Evolutionary conservation across 2,329 filamentous ascomycete genomes (phyloP), one percentile per base, ranked within the genome.

Genomic region (Monilinia aucupariae): DNA sequence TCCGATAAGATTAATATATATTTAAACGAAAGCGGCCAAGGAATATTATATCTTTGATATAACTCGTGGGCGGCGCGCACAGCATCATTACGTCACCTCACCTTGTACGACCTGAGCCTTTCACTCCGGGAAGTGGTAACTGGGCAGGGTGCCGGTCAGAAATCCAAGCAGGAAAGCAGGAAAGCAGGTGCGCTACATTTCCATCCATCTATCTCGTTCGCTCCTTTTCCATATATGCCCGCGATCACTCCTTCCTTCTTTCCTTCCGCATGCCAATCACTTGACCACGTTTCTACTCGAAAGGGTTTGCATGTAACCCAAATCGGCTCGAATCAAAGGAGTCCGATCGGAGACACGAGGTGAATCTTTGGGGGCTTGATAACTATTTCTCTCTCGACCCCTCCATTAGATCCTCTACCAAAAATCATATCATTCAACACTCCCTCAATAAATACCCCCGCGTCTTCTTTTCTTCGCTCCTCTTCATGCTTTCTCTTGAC

Each of bases 51-150:
- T n/a, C 53, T 43, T 17, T 2, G 10, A 15, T 25, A 17, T 56
- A 22, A 56, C 25, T 56, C 54, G 41, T 22, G 20, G 7, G 32
- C 2, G 8, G 2, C 41, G 39, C n/a, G 15, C 17, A 20, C n/a
- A 56, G 20, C 30, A 45, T 32, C 12, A 56, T 56, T 56, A 56
- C 54, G 54, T 56, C 54, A 56, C 27, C n/a, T n/a, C n/a, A 32
- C 47, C 32, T 47, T 22, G n/a, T 56, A 47, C 41, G 27, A 56
- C 54, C 54, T 47, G 54, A 56, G 41, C 54, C 10, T 47, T 56
- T 56, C 45, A 13, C 53, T 47, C 53, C 41, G 53, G 41, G n/a
- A 56, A 56, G 30, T 39, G 17, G 53, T 39, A 32, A 47, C 6
- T 43, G 17, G 17, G 41, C 17, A 7, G 5, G n/a, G n/a, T 45